A percentile compares a stretch with the other conserved stretches of the same genome.
These are phyloP conservation scores for Saccharomyces hybrid DNA, from an alignment of 1,139 yeast genomes.

Conservation along the genomic window DNA sequence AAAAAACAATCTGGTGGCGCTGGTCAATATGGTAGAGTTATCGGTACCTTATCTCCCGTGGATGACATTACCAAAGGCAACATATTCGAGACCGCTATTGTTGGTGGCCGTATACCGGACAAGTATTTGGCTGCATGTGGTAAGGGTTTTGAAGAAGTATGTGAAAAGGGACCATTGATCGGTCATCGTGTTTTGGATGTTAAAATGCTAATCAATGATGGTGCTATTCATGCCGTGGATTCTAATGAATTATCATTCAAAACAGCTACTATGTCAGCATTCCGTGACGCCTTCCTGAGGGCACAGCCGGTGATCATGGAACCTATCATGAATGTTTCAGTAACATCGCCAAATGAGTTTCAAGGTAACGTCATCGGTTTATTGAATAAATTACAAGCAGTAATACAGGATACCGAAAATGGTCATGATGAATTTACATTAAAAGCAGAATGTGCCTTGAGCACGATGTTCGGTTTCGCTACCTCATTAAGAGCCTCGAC, in stretches of 20 bases:
- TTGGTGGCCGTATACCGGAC: slow-evolving; percentile 96
- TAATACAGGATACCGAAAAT: slow-evolving; percentile 89
- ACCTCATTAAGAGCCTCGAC: slow-evolving; percentile 93
- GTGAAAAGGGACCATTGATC: slow-evolving; percentile 93
- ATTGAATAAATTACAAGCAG: slow-evolving; percentile 85
- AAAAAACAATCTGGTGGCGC: slow-evolving; percentile 99
- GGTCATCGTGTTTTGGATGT: slow-evolving; percentile 94
- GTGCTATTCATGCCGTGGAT: slow-evolving; percentile 96
- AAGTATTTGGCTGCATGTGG: slow-evolving; percentile 91
- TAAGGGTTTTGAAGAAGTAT: slow-evolving; percentile 91
- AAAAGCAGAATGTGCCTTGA: slow-evolving; percentile 89
- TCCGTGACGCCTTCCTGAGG: slow-evolving; percentile 78
- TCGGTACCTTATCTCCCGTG: slow-evolving; percentile 69
- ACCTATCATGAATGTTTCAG: slow-evolving; percentile 91
- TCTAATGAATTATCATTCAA: slow-evolving; percentile 93
- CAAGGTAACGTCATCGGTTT: slow-evolving; percentile 91
- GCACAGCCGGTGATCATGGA: slow-evolving; percentile 87
- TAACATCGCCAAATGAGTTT: slow-evolving; percentile 93
- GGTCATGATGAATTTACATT: slow-evolving; percentile 93
- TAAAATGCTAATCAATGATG: slow-evolving; percentile 90
- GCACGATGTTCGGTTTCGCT: slow-evolving; percentile 94
- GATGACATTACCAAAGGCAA: slow-evolving; percentile 49
- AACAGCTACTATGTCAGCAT: slow-evolving; percentile 87
- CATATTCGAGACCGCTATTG: slow-evolving; percentile 75
- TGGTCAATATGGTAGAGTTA: slow-evolving; percentile 97